Evolutionary conservation across 2,329 filamentous ascomycete species (phyloP), one percentile per base, ranked within the genome.

Genomic region (Pyrenochaeta sp.): DNA sequence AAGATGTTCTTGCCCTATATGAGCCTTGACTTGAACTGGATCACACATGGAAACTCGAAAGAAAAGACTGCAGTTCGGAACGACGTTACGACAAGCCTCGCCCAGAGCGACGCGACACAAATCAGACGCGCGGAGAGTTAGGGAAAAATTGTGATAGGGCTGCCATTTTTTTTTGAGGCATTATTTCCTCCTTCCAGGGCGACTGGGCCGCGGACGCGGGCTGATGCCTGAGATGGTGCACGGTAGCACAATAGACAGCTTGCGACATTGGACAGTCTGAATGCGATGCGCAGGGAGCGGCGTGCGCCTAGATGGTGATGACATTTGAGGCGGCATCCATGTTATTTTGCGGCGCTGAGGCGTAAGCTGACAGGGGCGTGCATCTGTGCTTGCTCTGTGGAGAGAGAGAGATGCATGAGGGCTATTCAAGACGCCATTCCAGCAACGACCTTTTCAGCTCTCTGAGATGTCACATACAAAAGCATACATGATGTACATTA

Each of bases 91-190:
- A 36, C 33, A 36, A 36, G 33, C 33, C 33, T 36, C n/a, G 14
- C 17, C 14, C 33, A 7, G 14, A 36, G 33, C n/a, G 33, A 36
- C 33, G n/a, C 12, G 33, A 36, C 12, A 23, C n/a, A 23, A 15
- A 18, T 17, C 15, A n/a, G 21, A 37, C 18, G 17, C 14, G 39
- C 39, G 31, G 31, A 23, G 29, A 31, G 37, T 23, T 39, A 7
- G 11, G 14, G 36, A 20, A 23, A 27, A 12, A 37, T 17, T 7
- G 23, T 39, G 30, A 30, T 48, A 53, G 44, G 36, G 35, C 49
- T 48, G 50, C 23, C 12, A 39, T 11, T 23, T 18, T 11, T 23
- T 18, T 35, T 33, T 49, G 51, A 54, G 51, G 51, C 32, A 54
- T 54, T 54, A 54, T 54, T 35, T 42, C 35, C 42, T 35, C 48